A percentile compares a stretch with the other conserved stretches of the same genome.
phyloP scores from a whole-genome alignment of 2,329 filamentous ascomycete genomes.

The Tolypocladium guangdongense region DNA sequence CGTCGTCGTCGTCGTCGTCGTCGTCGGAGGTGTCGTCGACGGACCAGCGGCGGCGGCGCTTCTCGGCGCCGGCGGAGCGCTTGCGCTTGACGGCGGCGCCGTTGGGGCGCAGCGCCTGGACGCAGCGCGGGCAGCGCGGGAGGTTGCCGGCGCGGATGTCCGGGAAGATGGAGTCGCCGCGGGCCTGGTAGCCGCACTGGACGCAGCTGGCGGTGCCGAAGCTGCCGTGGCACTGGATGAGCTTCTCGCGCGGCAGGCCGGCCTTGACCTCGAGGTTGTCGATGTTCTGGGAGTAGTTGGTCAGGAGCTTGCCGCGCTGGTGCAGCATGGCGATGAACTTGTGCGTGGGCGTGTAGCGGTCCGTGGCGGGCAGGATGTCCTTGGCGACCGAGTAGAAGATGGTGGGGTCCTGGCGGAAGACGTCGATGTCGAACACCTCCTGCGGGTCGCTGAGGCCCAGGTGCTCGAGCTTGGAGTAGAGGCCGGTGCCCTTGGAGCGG shows the following conservation, averaged over 20 bases:
- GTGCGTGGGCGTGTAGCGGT: constrained; percentile 83
- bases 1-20: constrained; percentile 37
- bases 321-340: constrained; percentile 86
- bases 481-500: constrained; percentile 80
- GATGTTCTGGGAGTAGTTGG: constrained; percentile 98
- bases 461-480: constrained; percentile 76
- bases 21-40: constrained; percentile 29
- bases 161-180: constrained; percentile 67
- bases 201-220: constrained; percentile 89
- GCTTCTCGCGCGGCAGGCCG: constrained; percentile 67
- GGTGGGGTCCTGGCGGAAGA: constrained; percentile 76
- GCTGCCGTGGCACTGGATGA: constrained; percentile 93
- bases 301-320: constrained; percentile 77
- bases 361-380: constrained; percentile 73
- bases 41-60: constrained; percentile 23
- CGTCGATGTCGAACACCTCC: constrained; percentile 84
- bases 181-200: constrained; percentile 63
- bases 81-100: constrained; percentile 24
- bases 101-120: constrained; percentile 34
- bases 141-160: constrained; percentile 68
- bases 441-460: constrained; percentile 76
- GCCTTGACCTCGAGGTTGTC: constrained; percentile 89
- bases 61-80: constrained; percentile 26
- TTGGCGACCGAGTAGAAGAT: constrained; percentile 89
- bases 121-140: constrained; percentile 66